Evolutionary conservation across 257 asterid species (phyloP), one percentile per base, ranked within the genome.

Genomic region (Solanum piurae): DNA sequence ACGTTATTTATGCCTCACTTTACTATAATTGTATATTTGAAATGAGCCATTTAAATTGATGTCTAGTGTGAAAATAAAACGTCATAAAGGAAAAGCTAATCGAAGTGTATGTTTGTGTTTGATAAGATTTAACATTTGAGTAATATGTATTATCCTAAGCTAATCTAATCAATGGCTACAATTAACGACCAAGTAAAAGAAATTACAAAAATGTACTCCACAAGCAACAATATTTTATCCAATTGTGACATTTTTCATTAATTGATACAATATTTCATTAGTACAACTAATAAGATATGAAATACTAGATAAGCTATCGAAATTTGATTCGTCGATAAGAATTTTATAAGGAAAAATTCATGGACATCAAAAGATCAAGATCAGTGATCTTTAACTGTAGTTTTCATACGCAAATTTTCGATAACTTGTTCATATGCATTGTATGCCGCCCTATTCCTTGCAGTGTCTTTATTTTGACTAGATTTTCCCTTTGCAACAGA

Each of bases 401-500:
- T 52, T 52, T 52, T 52, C 62, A 52, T 52, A 52, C 0, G 25
- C 38, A 14, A 69, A 29, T 29, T 29, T 10, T 20, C 31, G 9
- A 52, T 33, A 82, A 89, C 38, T 4, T 83, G 52, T 0, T 86
- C 14, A 29, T 89, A 90, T 0, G 94, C 95, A 64, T 86, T 21
- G 23, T 86, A 14, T 4, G 95, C 95, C 2, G 97, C 97, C 72
- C 94, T 90, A 36, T 90, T 91, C 13, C 21, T 16, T 10, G 94
- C 97, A 79, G 83, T 89, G 0, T 69, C 12, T 46, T 58, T 92
- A 88, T 90, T 94, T 49, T 86, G 80, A 1, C 1, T 6, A 71
- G 80, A 94, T 44, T 88, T 75, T 0, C 92, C 95, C 21, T 46
- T 92, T 0, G 95, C 97, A 0, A 38, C 89, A 10, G 49, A 71